Evolutionary conservation across 2,329 filamentous ascomycete species (phyloP).

Genomic region (Eutypella sp.): DNA sequence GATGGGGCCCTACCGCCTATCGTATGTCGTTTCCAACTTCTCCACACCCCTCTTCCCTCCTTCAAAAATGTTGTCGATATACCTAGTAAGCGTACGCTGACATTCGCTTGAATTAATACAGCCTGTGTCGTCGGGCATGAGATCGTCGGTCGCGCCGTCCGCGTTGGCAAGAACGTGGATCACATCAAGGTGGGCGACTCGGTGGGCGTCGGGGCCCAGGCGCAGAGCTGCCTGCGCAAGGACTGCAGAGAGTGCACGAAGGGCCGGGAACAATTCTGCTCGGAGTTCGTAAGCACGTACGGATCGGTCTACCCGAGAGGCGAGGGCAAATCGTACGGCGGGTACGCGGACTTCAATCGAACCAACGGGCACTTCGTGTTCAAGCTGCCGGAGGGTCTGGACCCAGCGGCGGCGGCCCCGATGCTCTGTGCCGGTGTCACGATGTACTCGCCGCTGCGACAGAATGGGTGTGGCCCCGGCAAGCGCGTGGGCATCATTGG

Average conservation of each 20-base stretch:
- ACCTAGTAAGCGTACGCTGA: not conserved
- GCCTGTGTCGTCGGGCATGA: conserved; percentile 59
- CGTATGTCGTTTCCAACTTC: conserved; percentile 23
- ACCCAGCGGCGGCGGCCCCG: conserved; percentile 44
- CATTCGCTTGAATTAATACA: conserved; percentile 5
- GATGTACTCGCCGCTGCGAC: conserved; percentile 56
- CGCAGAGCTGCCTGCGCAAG: conserved; percentile 44
- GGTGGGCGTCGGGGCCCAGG: conserved; percentile 52
- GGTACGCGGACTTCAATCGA: conserved; percentile 34
- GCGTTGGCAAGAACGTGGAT: conserved; percentile 56
- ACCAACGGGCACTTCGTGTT: conserved; percentile 40
- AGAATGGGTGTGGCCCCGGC: conserved; percentile 61
- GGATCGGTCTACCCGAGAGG: conserved; percentile 45
- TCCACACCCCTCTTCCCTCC: conserved; percentile 1
- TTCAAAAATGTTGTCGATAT: not conserved
- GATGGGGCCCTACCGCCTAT: conserved; percentile 40
- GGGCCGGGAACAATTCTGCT: conserved; percentile 40
- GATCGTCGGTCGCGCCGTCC: conserved; percentile 55
- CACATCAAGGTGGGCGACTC: conserved; percentile 32
- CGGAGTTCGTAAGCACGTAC: conserved; percentile 46
- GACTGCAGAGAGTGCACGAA: conserved; percentile 38
- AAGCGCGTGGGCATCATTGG: conserved; percentile 65
- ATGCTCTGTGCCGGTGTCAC: conserved; percentile 70
- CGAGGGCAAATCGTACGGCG: conserved; percentile 55
- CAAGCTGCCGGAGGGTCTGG: conserved; percentile 39